Evolutionary conservation across 129 eudicot species (phyloP).

Genomic region (Kitagawia praeruptora): DNA sequence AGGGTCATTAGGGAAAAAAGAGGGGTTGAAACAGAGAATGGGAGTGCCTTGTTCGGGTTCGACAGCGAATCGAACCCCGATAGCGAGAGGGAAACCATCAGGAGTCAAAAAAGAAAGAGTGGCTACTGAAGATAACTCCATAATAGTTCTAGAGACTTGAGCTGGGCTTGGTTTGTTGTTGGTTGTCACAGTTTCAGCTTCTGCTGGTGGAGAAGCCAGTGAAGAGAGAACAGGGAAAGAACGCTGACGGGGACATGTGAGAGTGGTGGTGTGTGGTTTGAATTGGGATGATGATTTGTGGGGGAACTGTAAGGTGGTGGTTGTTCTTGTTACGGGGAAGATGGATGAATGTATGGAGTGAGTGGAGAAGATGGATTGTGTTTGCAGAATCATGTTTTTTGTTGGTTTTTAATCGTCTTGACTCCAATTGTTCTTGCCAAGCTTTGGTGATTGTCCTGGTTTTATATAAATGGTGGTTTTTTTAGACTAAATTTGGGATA

Average conservation of each 20-base stretch:
- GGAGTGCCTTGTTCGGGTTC: slow-evolving; percentile 63
- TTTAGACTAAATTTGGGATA: no score
- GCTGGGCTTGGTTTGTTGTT: slow-evolving; percentile 50
- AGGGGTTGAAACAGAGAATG: slow-evolving; percentile 39
- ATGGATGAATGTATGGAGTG: background rate
- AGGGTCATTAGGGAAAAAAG: slow-evolving; percentile 13
- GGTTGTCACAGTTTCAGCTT: background rate
- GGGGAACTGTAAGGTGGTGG: no score
- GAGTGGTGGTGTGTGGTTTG: background rate
- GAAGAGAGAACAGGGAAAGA: background rate
- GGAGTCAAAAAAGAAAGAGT: slow-evolving; percentile 51
- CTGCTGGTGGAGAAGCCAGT: background rate
- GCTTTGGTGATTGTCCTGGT: no score
- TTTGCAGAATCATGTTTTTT: background rate
- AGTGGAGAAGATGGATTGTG: background rate
- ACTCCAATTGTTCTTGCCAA: no score
- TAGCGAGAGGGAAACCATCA: slow-evolving; percentile 50
- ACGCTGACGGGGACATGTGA: background rate
- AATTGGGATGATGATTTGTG: no score
- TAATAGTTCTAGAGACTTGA: slow-evolving; percentile 71
- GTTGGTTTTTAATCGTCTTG: no score
- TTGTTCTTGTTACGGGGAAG: background rate
- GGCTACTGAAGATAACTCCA: slow-evolving; percentile 70
- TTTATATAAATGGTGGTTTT: no score
- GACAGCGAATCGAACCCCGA: slow-evolving; percentile 77